Base-by-base conservation (phyloP, 192 early-diverging fungal genomes). In the Coemansia sp. region DNA sequence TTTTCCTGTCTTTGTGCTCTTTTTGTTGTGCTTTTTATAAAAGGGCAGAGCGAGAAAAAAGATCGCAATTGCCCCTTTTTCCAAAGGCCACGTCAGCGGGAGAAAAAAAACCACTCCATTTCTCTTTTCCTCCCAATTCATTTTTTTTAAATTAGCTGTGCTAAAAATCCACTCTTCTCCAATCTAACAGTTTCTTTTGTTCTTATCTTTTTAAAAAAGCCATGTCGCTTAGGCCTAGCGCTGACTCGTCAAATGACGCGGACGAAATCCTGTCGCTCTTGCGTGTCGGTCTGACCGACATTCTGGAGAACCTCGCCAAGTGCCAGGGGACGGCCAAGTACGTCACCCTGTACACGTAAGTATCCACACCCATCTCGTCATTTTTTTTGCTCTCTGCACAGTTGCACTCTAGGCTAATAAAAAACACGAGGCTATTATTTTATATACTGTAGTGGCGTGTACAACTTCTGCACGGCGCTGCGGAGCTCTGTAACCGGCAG, bases 331-430 rank as follows among this genome's bases (percentile, higher is more conserved):
- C 87, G 69, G 76, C 76, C 38, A 86, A 87, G 53, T 98, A 93
- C 78, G 92, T 96, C 87, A 60, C 51, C 32, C 67, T 82, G 38
- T 82, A 82, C 74, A 74, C 94, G 94, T 95, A 90, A 77, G 90
- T 83, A 40, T 51, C 10, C 14, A 37, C 25, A 65, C n/a, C n/a
- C n/a, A n/a, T n/a, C n/a, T n/a, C n/a, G n/a, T n/a, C n/a, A n/a
- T n/a, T n/a, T n/a, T n/a, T n/a, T n/a, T n/a, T n/a, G n/a, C n/a
- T n/a, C n/a, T n/a, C n/a, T n/a, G n/a, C n/a, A n/a, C 15, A 19
- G 24, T 39, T 32, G 27, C 38, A 43, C 25, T 27, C 4, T 27
- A 9, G 17, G n/a, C 31, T 56, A 56, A 15, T 35, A 56, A 19
- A 7, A 20, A 35, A 7, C 32, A 35, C 7, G 4, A 35, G 7